These are phyloP conservation scores for Colletotrichum paranaense DNA, from an alignment of 2,329 filamentous ascomycete genomes.

Conservation along the genomic window DNA sequence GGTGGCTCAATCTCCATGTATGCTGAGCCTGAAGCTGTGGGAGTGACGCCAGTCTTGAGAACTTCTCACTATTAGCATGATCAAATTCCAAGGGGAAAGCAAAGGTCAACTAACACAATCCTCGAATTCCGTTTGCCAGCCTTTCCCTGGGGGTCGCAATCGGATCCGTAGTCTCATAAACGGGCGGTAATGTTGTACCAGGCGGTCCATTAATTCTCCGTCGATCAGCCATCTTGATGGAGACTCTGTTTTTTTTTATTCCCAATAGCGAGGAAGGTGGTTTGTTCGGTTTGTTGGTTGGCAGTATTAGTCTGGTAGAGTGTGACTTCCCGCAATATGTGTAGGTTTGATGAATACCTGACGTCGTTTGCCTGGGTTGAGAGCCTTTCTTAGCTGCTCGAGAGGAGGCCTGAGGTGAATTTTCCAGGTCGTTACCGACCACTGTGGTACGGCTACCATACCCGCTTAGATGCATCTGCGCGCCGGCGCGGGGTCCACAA, in stretches of 20 bases:
- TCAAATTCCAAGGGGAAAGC: not conserved
- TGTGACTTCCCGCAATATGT: not conserved
- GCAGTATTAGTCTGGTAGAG: not conserved
- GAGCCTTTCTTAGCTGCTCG: not conserved
- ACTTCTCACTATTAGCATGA: constrained; percentile 62
- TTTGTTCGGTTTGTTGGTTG: not conserved
- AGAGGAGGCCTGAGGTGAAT: not conserved
- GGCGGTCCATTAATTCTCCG: constrained; percentile 90
- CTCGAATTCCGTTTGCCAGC: constrained; percentile 78
- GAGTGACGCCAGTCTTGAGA: constrained; percentile 90
- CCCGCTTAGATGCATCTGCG: not conserved
- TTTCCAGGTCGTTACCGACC: constrained; percentile 1
- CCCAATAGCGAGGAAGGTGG: too few relatives aligned
- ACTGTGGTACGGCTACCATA: not conserved
- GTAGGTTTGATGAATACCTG: not conserved
- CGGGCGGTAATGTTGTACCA: constrained; percentile 79
- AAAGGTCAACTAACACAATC: constrained; percentile 78
- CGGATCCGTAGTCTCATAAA: constrained; percentile 66
- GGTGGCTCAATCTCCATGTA: constrained; percentile 77
- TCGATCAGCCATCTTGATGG: constrained; percentile 77
- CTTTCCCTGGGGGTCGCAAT: constrained; percentile 63
- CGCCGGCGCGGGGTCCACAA: not conserved
- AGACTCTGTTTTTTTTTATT: not conserved
- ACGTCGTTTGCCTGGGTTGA: not conserved
- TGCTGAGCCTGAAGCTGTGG: constrained; percentile 92